These are phyloP conservation scores for Pythium guiyangense DNA, from an alignment of 352 stramenopile genomes.

Conservation along the genomic window DNA sequence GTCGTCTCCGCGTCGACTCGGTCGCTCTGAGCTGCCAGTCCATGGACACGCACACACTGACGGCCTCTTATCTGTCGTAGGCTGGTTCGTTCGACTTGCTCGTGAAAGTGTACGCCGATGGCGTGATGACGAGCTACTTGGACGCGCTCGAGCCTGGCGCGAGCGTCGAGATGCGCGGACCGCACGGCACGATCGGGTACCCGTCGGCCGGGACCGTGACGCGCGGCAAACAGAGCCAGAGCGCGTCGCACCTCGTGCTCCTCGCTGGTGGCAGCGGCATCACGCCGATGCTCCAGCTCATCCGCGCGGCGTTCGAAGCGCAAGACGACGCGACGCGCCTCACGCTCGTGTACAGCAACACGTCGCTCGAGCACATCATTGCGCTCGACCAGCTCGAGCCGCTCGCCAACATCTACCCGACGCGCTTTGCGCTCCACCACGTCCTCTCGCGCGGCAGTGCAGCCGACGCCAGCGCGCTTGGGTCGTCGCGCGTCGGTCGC, in stretches of 20 bases:
- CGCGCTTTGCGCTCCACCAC: slow-evolving; percentile 61
- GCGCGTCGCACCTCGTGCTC: slow-evolving; percentile 65
- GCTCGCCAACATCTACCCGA: slow-evolving; percentile 73
- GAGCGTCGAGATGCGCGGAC: slow-evolving; percentile 72
- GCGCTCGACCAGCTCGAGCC: slow-evolving; percentile 68
- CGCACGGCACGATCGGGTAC: slow-evolving; percentile 63
- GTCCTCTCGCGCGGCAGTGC: slow-evolving; percentile 42
- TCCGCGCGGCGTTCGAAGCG: slow-evolving; percentile 63
- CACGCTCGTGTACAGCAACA: slow-evolving; percentile 74
- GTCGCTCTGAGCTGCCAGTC: no score
- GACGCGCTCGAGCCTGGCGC: slow-evolving; percentile 41
- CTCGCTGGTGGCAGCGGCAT: slow-evolving; percentile 77
- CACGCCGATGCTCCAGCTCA: slow-evolving; percentile 79
- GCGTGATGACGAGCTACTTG: slow-evolving; percentile 71
- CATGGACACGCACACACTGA: no score
- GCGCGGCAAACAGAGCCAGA: slow-evolving; percentile 34
- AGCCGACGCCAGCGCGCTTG: slow-evolving; percentile 41
- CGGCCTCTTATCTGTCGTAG: slow-evolving; percentile 6
- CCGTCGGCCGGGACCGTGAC: slow-evolving; percentile 43
- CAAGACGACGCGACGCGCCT: slow-evolving; percentile 49
- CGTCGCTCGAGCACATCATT: slow-evolving; percentile 62
- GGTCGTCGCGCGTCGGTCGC: slow-evolving; percentile 42
- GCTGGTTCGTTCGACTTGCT: slow-evolving; percentile 62
- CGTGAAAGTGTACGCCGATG: slow-evolving; percentile 76
- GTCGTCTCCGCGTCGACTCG: no score